A percentile compares a stretch with the other conserved stretches of the same genome.
Conservation (phyloP, 208 protist species). For the Leishmania major region DNA sequence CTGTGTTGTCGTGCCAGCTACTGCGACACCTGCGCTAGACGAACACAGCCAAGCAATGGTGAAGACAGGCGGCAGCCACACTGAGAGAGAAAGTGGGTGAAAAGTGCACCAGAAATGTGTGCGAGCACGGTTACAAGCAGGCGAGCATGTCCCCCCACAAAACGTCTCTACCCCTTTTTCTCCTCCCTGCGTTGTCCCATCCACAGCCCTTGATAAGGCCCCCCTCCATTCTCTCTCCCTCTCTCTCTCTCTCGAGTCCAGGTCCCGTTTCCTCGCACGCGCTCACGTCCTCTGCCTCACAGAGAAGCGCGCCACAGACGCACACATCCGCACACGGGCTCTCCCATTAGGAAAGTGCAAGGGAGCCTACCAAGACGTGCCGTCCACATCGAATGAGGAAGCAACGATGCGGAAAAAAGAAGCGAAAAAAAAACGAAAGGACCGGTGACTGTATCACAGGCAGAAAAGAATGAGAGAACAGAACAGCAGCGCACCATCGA, state of each 20-base stretch:
- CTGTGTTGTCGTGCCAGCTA: not conserved
- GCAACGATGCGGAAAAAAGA: not conserved
- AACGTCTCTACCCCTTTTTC: not conserved
- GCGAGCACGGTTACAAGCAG: not conserved
- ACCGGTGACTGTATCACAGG: not conserved
- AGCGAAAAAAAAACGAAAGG: slow-evolving; percentile 15
- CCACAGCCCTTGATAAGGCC: not conserved
- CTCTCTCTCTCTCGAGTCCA: not conserved
- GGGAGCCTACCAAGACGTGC: not conserved
- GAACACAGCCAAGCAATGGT: not conserved
- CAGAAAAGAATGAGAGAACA: not conserved
- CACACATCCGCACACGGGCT: not conserved
- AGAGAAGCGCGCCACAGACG: not conserved
- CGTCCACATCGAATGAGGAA: not conserved
- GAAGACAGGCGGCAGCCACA: not conserved
- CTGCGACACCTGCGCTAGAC: not conserved
- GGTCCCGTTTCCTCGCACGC: not conserved
- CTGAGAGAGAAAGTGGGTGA: not conserved
- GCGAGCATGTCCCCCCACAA: not conserved
- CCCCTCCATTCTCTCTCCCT: no score
- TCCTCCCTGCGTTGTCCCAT: not conserved
- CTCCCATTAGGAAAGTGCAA: not conserved
- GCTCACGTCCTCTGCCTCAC: not conserved
- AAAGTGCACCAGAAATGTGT: not conserved
- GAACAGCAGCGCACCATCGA: not conserved